Evolutionary conservation across 1,284 basidiomycete genomes (phyloP), one percentile per base, ranked within the genome.

Genomic region (Vanrija sp.): DNA sequence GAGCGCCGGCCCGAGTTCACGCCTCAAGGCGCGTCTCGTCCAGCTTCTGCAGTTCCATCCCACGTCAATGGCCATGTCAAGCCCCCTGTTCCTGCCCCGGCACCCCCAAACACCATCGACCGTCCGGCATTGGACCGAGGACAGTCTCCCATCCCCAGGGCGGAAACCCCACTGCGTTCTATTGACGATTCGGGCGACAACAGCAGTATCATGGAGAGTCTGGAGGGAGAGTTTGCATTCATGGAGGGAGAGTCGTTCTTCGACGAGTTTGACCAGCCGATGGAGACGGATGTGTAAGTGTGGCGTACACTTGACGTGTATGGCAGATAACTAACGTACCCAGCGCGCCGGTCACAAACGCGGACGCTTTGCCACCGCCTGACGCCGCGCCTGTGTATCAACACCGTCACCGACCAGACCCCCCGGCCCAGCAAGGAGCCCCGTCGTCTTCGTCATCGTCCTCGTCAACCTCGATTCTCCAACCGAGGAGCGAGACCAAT

Each of bases 1-100:
- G 84, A 94, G 71, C 83, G 90, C 46, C 81, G 87, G 16, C 85
- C 88, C 14, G 88, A 90, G 64, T 88, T 85, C 57, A 81, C 83
- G 22, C 62, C 65, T 10, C 54, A 63, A 20, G 55, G 41, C 27
- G 46, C 45, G 18, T 20, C 63, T 18, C 53, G 51, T 23, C 52
- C 66, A 1, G 66, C 63, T 6, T 55, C 64, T 7, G 60, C 66
- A 4, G 43, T 59, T 31, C 65, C 64, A 3, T 22, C 37, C 6
- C 58, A 66, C 23, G 50, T 57, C 15, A 46, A 58, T 15, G 52
- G 53, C 14, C 43, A 46, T 10, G 22, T 49, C 16, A 56, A 60
- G 35, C 41, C 46, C 14, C 48, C 59, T 1, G 36, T 52, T 3
- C 54, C 51, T 20, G 8, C 45, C 19, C 41, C 51, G 3, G 49